Evolutionary conservation across 148 eudicot genomes (phyloP).

Genomic region (Camellia japonica): DNA sequence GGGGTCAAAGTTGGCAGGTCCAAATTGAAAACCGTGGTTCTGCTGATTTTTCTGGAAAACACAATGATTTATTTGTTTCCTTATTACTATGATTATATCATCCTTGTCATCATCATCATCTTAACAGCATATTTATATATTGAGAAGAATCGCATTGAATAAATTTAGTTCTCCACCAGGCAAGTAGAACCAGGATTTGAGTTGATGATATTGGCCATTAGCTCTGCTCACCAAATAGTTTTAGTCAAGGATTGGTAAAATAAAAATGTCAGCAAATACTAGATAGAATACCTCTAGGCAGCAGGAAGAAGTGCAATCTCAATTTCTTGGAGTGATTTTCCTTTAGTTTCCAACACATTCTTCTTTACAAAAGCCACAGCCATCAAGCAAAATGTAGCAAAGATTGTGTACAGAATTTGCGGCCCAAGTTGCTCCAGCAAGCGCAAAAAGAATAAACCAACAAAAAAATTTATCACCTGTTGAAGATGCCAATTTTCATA

Average conservation of each 20-base stretch:
- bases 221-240: background rate
- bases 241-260: background rate
- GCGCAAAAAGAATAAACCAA: conserved; percentile 71
- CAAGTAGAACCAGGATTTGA: background rate
- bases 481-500: conserved; percentile 8
- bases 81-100: background rate
- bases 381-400: conserved; percentile 65
- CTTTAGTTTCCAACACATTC: conserved; percentile 84
- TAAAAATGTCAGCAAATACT: background rate
- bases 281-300: conserved; percentile 35
- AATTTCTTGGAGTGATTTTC: conserved; percentile 82
- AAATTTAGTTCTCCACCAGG: background rate
- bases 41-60: background rate
- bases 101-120: background rate
- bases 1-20: background rate
- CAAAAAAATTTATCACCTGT: conserved; percentile 83
- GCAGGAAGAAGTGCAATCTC: conserved; percentile 71
- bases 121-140: background rate
- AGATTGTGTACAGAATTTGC: conserved; percentile 55
- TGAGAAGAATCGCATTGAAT: background rate
- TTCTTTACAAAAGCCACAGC: conserved; percentile 61
- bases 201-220: background rate
- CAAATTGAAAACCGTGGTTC: background rate
- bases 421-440: conserved; percentile 78
- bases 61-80: background rate